phyloP scores from a whole-genome alignment of 2,329 filamentous ascomycete genomes.

The Didymella glomerata region DNA sequence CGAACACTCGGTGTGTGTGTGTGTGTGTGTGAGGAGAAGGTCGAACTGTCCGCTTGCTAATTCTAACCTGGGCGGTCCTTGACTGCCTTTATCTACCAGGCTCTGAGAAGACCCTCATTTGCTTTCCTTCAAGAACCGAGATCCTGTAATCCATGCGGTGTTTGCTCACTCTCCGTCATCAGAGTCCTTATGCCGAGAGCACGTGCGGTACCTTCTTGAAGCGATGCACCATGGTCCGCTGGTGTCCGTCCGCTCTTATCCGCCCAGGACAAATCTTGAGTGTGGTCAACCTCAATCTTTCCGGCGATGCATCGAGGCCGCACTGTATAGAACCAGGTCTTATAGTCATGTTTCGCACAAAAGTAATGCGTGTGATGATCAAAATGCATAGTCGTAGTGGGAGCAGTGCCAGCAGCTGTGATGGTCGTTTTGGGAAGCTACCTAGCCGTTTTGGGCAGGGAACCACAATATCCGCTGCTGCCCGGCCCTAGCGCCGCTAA shows the following conservation, averaged over 20 bases:
- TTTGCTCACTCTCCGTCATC: slow-evolving; percentile 33
- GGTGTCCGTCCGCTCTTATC: slow-evolving; percentile 36
- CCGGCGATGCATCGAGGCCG: too few species aligned
- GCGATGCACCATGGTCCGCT: slow-evolving; percentile 26
- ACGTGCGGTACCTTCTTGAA: slow-evolving; percentile 33
- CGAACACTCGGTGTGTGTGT: not conserved
- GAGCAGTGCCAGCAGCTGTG: slow-evolving; percentile 1
- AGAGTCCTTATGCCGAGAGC: slow-evolving; percentile 39
- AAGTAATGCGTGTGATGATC: not conserved
- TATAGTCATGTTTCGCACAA: too few species aligned
- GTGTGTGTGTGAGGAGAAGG: not conserved
- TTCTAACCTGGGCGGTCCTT: slow-evolving; percentile 2
- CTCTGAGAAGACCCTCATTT: slow-evolving; percentile 8
- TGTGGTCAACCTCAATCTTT: not conserved
- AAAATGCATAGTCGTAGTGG: not conserved
- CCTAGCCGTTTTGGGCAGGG: slow-evolving; percentile 12
- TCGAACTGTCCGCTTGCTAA: slow-evolving; percentile 8
- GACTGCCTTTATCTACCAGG: slow-evolving; percentile 28
- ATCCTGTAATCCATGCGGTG: slow-evolving; percentile 22
- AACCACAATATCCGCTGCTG: slow-evolving; percentile 23
- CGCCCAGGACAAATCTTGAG: slow-evolving; percentile 9
- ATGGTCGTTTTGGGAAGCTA: slow-evolving; percentile 9
- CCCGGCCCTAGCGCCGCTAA: slow-evolving; percentile 16
- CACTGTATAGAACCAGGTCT: too few species aligned
- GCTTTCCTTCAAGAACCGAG: slow-evolving; percentile 38